Evolutionary conservation across 768 basidiomycete species (phyloP).

Genomic region (Leccinum fibrillosum): DNA sequence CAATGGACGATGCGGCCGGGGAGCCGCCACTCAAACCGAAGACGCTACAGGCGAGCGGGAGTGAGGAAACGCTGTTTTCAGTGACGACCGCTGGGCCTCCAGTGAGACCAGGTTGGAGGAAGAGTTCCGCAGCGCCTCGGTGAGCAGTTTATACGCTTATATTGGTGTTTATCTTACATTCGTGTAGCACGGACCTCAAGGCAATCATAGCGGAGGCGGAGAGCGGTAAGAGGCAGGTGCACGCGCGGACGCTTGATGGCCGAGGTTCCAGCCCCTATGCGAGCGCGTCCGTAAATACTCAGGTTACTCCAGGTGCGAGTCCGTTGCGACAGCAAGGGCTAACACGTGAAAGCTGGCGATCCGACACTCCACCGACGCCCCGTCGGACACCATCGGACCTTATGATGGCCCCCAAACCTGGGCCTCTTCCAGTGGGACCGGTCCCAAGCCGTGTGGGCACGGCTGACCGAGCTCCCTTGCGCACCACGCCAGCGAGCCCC

Average conservation of each 20-base stretch:
- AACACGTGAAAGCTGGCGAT: conserved; percentile 3
- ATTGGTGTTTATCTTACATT: conserved; percentile 11
- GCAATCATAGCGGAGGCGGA: conserved; percentile 81
- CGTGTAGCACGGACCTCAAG: conserved; percentile 73
- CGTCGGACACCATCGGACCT: conserved; percentile 10
- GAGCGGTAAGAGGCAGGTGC: conserved; percentile 20
- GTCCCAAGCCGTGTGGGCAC: background rate
- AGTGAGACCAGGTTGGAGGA: conserved; percentile 45
- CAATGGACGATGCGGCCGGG: conserved; percentile 75
- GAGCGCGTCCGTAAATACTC: background rate
- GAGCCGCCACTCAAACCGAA: conserved; percentile 26
- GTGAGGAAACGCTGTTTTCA: background rate
- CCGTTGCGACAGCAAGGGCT: conserved; percentile 1
- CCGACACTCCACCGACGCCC: conserved; percentile 3
- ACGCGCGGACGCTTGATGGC: background rate
- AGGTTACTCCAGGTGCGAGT: background rate
- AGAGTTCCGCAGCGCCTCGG: conserved; percentile 45
- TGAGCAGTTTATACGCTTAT: conserved; percentile 29
- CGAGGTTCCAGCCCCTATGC: background rate
- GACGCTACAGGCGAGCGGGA: conserved; percentile 6
- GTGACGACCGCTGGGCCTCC: background rate
- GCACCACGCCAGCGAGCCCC: conserved; percentile 23
- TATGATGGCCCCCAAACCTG: conserved; percentile 4
- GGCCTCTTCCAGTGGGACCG: background rate
- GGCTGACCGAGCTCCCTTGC: conserved; percentile 16